Base-by-base conservation (phyloP, 306 rosid species). In the Cucumis melo region DNA sequence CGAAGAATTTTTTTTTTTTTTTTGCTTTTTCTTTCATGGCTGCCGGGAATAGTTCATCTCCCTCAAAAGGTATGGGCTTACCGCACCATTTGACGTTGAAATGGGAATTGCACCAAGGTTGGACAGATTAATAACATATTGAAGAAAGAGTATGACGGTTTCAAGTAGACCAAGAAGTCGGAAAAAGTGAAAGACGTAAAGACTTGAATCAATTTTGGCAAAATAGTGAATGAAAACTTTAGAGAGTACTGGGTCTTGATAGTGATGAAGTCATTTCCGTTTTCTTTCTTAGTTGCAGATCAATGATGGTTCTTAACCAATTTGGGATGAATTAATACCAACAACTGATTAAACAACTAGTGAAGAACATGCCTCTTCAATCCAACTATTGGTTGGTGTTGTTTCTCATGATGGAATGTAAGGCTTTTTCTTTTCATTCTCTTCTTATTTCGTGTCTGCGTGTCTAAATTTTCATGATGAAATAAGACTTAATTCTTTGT, bases 321-420 rank as follows among this genome's bases (percentile, higher is more conserved):
- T 87, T 81, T 93, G 98, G 98, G 76, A 84, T 32, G 87, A 86
- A 34, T 73, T 91, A 75, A 78, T 82, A 23, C 87, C 91, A 70
- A 29, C 82, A 73, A 41, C 80, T 41, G 46, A 79, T 84, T 92
- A 85, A 82, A 84, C 59, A 78, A 65, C 81, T 29, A 85, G 83
- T 78, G 51, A 74, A 82, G 51, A 74, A 82, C 79, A 89, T 46
- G 82, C 68, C 80, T 53, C 82, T 70, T 46, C 23, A 78, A 74
- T 85, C 68, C 61, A 83, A 27, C 75, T 88, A 53, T 87, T 87
- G 80, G 87, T 88, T 76, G 97, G 92, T 16, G 79, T 80, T 58
- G 86, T n/a, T n/a, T n/a, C n/a, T n/a, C n/a, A n/a, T n/a, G n/a
- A n/a, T n/a, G n/a, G n/a, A n/a, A n/a, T n/a, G n/a, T n/a, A n/a